Base-by-base conservation (phyloP, 2,329 filamentous ascomycete species). In the Chrysoporthe austroafricana region DNA sequence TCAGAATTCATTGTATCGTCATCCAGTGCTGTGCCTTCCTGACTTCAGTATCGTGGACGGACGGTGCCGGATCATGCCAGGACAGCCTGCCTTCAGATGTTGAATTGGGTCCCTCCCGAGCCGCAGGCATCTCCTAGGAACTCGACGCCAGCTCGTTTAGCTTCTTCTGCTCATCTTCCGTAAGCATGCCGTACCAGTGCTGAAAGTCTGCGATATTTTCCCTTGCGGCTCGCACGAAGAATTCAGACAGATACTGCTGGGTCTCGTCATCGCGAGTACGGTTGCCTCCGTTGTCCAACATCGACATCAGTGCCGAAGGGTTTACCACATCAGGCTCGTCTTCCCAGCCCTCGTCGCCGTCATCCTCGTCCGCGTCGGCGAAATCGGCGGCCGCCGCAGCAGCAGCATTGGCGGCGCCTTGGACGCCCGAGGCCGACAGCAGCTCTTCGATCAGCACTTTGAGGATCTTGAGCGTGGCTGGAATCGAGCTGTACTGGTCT, bases 361-460 rank as follows among this genome's bases (percentile, higher is more conserved):
- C 89, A 34, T 90, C 89, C 64, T 89, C 91, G 42, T 88, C 84
- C 13, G 83, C 84, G 64, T 82, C 81, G 34, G 77, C 79, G 56
- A 86, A 83, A 42, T 88, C 84, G 2, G 85, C 85, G 6, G 86
- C 84, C 2, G 86, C 83, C 0, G 88, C 88, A 0, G 87, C 86
- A 0, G 88, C 90, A 0, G 88, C 87, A 1, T 88, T 86, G 0
- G 89, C 83, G 62, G 88, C 85, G 61, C 82, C 82, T 69, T 83
- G 80, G n/a, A 81, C 80, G 34, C 92, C 93, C 4, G 92, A 90
- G 1, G 94, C 93, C 0, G 92, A 93, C 6, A 92, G 84, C 3
- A 99, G 87, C 80, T 99, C 96, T 76, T 97, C 93, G 59, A 98
- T 91, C 9, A 99, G 87, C 4, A 98, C 91, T 83, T 99, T 99